A percentile compares a stretch with the other conserved stretches of the same genome.
Evolutionary conservation across 2,329 filamentous ascomycete species (phyloP).

Genomic region (Penicillium sp.): DNA sequence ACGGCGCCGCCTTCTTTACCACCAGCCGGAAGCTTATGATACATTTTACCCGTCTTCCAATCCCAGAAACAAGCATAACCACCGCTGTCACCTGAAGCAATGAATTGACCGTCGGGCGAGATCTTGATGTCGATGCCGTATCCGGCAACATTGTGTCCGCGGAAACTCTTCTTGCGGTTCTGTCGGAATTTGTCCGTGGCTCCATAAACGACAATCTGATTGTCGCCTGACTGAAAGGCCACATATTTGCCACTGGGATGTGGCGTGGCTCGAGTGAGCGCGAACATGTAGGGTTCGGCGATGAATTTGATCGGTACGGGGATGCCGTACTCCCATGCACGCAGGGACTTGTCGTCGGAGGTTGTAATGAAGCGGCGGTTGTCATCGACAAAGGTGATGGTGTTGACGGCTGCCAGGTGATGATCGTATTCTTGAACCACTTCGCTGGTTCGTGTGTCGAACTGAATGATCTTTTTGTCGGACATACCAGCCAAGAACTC

Average conservation of each 20-base stretch:
- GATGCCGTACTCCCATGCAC: slow-evolving; percentile 98
- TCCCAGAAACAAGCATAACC: slow-evolving; percentile 97
- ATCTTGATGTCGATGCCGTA: slow-evolving; percentile 86
- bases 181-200: slow-evolving; percentile 93
- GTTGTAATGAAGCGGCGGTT: slow-evolving; percentile 96
- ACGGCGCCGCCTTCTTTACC: slow-evolving; percentile 66
- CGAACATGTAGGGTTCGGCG: slow-evolving; percentile 96
- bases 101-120: slow-evolving; percentile 85
- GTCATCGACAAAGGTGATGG: slow-evolving; percentile 91
- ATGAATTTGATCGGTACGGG: slow-evolving; percentile 98
- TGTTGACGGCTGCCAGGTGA: slow-evolving; percentile 95
- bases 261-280: slow-evolving; percentile 75
- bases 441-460: slow-evolving; percentile 76
- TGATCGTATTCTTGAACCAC: slow-evolving; percentile 97
- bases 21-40: slow-evolving; percentile 80
- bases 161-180: slow-evolving; percentile 94
- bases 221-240: slow-evolving; percentile 87
- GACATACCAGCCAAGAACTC: slow-evolving; percentile 97
- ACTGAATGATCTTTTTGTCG: slow-evolving; percentile 98
- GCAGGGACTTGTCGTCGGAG: slow-evolving; percentile 90
- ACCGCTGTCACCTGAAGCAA: slow-evolving; percentile 78
- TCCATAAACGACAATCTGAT: slow-evolving; percentile 94
- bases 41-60: slow-evolving; percentile 99
- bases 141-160: slow-evolving; percentile 92
- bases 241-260: slow-evolving; percentile 93